phyloP scores from a whole-genome alignment of 371 early-diverging fungal species.

The Haplosporangium sp. region DNA sequence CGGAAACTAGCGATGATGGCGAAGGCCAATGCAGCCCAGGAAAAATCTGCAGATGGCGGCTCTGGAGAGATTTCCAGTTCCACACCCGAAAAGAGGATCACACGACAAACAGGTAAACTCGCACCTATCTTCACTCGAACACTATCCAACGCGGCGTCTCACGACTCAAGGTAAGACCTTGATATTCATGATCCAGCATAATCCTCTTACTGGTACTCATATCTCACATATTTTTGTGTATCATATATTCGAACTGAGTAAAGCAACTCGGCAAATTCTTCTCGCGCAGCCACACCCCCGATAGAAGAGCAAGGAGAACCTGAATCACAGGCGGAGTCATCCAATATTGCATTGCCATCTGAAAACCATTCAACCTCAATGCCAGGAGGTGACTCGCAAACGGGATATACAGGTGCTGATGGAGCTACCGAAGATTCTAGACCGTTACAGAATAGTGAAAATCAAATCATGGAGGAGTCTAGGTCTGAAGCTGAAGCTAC shows the following conservation, averaged over 20 bases:
- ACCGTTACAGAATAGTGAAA: not conserved
- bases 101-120: not conserved
- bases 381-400: slow-evolving; percentile 13
- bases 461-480: not conserved
- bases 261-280: not conserved
- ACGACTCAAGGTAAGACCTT: no score
- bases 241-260: no score
- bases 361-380: not conserved
- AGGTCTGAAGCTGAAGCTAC: not conserved
- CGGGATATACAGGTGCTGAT: not conserved
- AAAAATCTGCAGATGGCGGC: not conserved
- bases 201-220: no score
- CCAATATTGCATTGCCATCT: not conserved
- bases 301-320: not conserved
- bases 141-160: not conserved
- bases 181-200: no score
- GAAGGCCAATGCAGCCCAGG: not conserved
- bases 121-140: slow-evolving; percentile 16
- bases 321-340: not conserved
- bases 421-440: not conserved
- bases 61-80: not conserved
- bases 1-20: not conserved
- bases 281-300: not conserved
- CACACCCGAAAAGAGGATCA: not conserved
- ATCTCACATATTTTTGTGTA: no score